These are phyloP conservation scores for Wickerhamiella domercqiae DNA, from an alignment of 805 yeast genomes.

Conservation along the genomic window DNA sequence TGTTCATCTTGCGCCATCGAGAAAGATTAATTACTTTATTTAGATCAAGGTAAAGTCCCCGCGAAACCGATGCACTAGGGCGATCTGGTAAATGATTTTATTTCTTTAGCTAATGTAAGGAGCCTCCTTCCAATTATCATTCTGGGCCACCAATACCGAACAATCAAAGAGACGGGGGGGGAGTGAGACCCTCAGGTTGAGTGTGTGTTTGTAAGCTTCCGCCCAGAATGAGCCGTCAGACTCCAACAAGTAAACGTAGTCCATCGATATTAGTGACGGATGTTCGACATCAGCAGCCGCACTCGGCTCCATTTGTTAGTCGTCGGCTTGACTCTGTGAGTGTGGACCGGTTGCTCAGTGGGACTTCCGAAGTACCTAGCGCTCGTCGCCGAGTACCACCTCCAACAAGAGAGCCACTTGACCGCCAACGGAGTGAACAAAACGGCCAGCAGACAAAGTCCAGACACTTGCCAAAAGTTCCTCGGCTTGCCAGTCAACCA, in stretches of 20 bases:
- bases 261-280: slow-evolving; percentile 92
- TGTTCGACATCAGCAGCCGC: slow-evolving; percentile 36
- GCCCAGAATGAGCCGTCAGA: too few relatives aligned
- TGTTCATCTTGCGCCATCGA: too few relatives aligned
- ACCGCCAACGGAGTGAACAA: slow-evolving; percentile 1
- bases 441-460: neutral
- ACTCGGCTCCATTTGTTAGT: slow-evolving; percentile 36
- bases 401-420: neutral
- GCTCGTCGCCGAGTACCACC: slow-evolving; percentile 35
- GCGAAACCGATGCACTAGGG: too few relatives aligned
- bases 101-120: too few relatives aligned
- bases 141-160: too few relatives aligned
- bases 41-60: too few relatives aligned
- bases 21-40: too few relatives aligned
- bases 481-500: slow-evolving; percentile 17
- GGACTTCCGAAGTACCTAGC: slow-evolving; percentile 77
- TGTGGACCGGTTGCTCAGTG: slow-evolving; percentile 61
- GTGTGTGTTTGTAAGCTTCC: too few relatives aligned
- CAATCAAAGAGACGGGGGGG: too few relatives aligned
- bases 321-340: slow-evolving; percentile 60
- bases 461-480: slow-evolving; percentile 6
- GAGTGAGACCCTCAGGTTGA: too few relatives aligned
- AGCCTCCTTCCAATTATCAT: too few relatives aligned
- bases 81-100: too few relatives aligned
- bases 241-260: slow-evolving; percentile 67